Percentiles rank a stretch among this genome's conserved stretches.
Conservation (phyloP, 495 filamentous ascomycete species). For the Staphylotrichum tortipilum region DNA sequence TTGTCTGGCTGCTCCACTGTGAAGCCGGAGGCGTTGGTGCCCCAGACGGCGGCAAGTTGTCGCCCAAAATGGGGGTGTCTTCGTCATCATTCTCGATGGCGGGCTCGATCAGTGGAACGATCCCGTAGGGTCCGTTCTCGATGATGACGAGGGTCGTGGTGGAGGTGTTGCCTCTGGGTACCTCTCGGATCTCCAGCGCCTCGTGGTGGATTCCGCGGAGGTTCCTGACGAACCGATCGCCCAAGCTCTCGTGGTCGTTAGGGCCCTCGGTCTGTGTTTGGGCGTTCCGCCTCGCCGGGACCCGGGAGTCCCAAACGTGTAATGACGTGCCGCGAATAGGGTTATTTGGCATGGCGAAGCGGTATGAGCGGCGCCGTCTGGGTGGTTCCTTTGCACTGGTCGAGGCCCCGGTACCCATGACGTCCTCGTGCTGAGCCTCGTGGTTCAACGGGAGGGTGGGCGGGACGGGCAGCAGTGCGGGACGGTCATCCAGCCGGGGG, state of each 20-base stretch:
- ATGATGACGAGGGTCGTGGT: background rate
- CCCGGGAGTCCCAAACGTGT: too few relatives aligned
- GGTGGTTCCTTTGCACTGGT: too few relatives aligned
- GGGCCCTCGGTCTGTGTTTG: background rate
- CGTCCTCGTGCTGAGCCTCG: too few relatives aligned
- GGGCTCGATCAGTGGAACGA: background rate
- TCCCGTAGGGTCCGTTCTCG: background rate
- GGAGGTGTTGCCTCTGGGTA: background rate
- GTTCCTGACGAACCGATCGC: too few relatives aligned
- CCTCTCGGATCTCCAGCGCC: background rate
- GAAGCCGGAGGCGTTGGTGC: background rate
- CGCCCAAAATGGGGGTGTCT: background rate
- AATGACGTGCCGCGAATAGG: background rate
- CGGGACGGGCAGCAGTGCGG: too few relatives aligned
- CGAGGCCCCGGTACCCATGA: too few relatives aligned
- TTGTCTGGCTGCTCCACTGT: too few relatives aligned
- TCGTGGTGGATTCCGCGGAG: background rate
- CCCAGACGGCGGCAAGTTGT: background rate
- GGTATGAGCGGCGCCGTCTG: background rate
- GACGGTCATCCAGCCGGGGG: too few relatives aligned
- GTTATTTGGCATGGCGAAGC: too few relatives aligned
- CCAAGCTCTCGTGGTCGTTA: background rate
- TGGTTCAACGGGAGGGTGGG: too few relatives aligned
- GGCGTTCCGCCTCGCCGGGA: background rate
- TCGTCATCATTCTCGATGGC: background rate